These are phyloP conservation scores for Leptographium wingfieldii DNA, from an alignment of 2,329 filamentous ascomycete genomes.

Conservation along the genomic window DNA sequence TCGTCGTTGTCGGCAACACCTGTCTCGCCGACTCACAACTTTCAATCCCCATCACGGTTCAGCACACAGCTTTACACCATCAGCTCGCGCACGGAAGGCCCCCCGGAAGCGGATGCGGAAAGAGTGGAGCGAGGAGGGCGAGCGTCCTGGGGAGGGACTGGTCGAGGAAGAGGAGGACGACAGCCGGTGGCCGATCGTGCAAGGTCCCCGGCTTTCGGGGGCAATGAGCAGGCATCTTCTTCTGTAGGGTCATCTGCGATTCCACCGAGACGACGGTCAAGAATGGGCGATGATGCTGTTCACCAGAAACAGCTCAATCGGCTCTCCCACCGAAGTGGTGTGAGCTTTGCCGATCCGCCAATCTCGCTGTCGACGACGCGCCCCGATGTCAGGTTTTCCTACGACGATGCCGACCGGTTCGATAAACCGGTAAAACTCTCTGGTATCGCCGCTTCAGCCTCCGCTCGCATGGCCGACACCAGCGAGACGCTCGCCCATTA, in stretches of 20 bases:
- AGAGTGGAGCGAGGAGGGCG: not conserved
- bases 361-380: constrained; percentile 8
- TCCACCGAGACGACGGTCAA: not conserved
- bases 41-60: constrained; percentile 8
- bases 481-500: constrained; percentile 17
- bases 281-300: not conserved
- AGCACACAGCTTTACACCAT: constrained; percentile 20
- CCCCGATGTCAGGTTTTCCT: constrained; percentile 7
- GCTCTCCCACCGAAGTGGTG: constrained; percentile 9
- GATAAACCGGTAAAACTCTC: not conserved
- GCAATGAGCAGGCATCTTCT: constrained; percentile 1
- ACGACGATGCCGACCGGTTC: constrained; percentile 9
- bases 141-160: not conserved
- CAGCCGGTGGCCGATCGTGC: not conserved
- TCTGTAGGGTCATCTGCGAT: not conserved
- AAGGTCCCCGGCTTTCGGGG: not conserved
- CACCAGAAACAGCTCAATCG: not conserved
- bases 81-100: constrained; percentile 15
- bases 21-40: not conserved
- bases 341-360: constrained; percentile 11
- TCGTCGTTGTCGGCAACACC: not conserved
- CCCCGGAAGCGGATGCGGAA: not conserved
- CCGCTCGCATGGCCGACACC: constrained; percentile 14
- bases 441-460: constrained; percentile 3
- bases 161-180: not conserved